Conservation (phyloP, 202 grass and related monocot genomes). For the Setaria viridis region DNA sequence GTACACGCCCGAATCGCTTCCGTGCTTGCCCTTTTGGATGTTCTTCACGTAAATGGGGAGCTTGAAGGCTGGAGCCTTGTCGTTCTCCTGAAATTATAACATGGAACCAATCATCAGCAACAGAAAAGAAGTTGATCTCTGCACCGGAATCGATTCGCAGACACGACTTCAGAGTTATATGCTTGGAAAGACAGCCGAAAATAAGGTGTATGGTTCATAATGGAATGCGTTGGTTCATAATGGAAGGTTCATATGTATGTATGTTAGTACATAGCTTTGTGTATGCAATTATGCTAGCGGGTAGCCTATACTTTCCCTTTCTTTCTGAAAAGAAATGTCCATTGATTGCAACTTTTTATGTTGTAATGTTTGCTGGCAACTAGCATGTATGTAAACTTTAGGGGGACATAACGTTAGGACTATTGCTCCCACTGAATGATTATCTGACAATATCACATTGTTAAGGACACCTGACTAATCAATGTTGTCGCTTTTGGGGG, state of each 20-base stretch:
- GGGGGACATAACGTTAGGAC: background rate
- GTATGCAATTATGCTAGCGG: background rate
- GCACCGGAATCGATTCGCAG: background rate
- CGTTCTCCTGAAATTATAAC: constrained; percentile 43
- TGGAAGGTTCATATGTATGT: background rate
- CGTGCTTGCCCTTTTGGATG: constrained; percentile 73
- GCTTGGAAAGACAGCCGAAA: constrained; percentile 2
- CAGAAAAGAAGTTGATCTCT: background rate
- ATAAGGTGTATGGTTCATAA: background rate
- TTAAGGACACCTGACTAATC: background rate
- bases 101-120: background rate
- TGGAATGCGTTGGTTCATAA: background rate
- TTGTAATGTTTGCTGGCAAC: constrained; percentile 11
- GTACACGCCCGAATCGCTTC: constrained; percentile 66
- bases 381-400: background rate
- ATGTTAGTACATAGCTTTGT: background rate
- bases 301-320: background rate
- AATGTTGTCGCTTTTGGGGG: background rate
- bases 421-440: background rate
- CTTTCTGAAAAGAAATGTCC: background rate
- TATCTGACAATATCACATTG: background rate
- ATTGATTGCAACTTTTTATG: constrained; percentile 2
- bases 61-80: constrained; percentile 47
- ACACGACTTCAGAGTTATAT: background rate
- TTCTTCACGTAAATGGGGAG: constrained; percentile 77